Percentiles rank a stretch among this genome's conserved stretches.
These are phyloP conservation scores for Alternaria dauci DNA, from an alignment of 2,329 filamentous ascomycete species.

Conservation along the genomic window DNA sequence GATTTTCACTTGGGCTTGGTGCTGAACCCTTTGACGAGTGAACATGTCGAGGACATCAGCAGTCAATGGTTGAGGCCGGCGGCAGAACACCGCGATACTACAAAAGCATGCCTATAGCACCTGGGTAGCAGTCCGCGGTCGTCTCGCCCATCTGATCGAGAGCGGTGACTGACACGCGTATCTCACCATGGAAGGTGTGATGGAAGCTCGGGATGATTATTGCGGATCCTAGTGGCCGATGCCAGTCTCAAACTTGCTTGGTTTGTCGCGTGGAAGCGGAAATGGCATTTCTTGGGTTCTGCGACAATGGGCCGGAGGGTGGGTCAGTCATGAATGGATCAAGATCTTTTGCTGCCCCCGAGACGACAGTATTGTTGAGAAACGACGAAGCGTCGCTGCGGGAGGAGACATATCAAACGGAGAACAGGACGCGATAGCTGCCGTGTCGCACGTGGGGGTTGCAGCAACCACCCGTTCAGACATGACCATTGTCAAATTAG, in stretches of 20 bases:
- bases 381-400: neutral
- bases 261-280: conserved; percentile 50
- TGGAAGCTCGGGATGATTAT: conserved; percentile 30
- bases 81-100: neutral
- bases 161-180: conserved; percentile 27
- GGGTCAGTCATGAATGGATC: conserved; percentile 10
- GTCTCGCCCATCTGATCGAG: conserved; percentile 2
- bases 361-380: conserved; percentile 11
- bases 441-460: conserved; percentile 18
- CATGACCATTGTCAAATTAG: neutral
- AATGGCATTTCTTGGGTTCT: conserved; percentile 26
- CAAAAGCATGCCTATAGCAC: conserved; percentile 2
- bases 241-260: conserved; percentile 29
- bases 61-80: neutral
- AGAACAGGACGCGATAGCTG: conserved; percentile 6
- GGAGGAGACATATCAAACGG: neutral
- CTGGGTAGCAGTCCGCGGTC: conserved; percentile 4
- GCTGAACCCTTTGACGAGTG: neutral
- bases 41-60: neutral
- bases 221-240: conserved; percentile 18
- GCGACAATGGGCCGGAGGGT: conserved; percentile 33
- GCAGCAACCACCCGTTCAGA: conserved; percentile 4
- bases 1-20: neutral
- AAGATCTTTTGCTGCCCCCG: conserved; percentile 7
- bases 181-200: conserved; percentile 27